These are phyloP conservation scores for Russula olivacea DNA, from an alignment of 768 basidiomycete genomes.

Conservation along the genomic window DNA sequence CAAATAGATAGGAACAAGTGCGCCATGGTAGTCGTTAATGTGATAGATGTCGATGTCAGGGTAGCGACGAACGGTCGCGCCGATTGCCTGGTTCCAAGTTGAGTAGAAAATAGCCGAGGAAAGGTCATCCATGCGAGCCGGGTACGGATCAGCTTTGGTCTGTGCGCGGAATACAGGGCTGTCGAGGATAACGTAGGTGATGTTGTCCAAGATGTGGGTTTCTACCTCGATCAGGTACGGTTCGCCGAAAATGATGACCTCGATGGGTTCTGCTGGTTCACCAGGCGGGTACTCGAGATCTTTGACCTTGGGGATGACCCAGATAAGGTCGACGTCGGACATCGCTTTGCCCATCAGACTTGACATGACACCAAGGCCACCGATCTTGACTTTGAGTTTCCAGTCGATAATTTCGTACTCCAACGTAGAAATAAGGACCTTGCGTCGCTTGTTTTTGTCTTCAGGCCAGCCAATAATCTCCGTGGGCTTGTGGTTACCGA, in stretches of 20 bases:
- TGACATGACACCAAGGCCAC: slow-evolving; percentile 97
- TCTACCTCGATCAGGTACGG: slow-evolving; percentile 95
- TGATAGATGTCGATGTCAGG: slow-evolving; percentile 92
- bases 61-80: slow-evolving; percentile 78
- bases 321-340: slow-evolving; percentile 92
- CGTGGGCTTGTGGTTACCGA: slow-evolving; percentile 44
- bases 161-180: slow-evolving; percentile 95
- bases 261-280: slow-evolving; percentile 88
- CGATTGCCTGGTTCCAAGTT: slow-evolving; percentile 96
- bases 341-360: slow-evolving; percentile 97
- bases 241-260: slow-evolving; percentile 94
- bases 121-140: slow-evolving; percentile 94
- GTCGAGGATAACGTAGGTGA: slow-evolving; percentile 91
- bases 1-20: slow-evolving; percentile 84
- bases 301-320: slow-evolving; percentile 94
- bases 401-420: slow-evolving; percentile 97
- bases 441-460: slow-evolving; percentile 83
- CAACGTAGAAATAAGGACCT: slow-evolving; percentile 85
- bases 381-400: slow-evolving; percentile 97
- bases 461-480: slow-evolving; percentile 97
- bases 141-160: slow-evolving; percentile 93
- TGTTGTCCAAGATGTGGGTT: slow-evolving; percentile 88
- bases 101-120: slow-evolving; percentile 97
- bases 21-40: slow-evolving; percentile 93
- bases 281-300: slow-evolving; percentile 90